These are phyloP conservation scores for Aleurites moluccanus DNA, from an alignment of 441 rosid genomes.

Conservation along the genomic window DNA sequence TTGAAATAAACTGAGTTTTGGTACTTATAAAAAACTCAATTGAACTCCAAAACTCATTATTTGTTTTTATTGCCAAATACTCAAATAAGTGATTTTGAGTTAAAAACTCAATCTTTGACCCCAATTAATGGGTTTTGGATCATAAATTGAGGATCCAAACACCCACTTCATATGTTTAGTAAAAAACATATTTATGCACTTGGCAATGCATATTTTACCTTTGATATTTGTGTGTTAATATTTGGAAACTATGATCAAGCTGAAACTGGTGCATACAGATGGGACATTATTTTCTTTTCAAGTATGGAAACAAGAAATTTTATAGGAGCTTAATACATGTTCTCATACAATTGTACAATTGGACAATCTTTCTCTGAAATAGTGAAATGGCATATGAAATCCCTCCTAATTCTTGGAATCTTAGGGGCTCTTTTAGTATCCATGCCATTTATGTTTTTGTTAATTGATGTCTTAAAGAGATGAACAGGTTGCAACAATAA, in stretches of 20 bases:
- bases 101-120: no score
- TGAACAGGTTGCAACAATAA: neutral
- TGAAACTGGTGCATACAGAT: neutral
- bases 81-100: no score
- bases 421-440: neutral
- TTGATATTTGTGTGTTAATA: neutral
- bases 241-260: neutral
- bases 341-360: neutral
- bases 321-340: neutral
- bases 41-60: no score
- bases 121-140: no score
- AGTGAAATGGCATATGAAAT: neutral
- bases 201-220: conserved; percentile 1
- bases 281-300: neutral
- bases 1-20: no score
- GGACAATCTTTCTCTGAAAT: neutral
- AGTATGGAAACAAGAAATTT: neutral
- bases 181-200: neutral
- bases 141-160: no score
- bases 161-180: conserved; percentile 4
- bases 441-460: neutral
- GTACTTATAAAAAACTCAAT: no score
- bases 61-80: no score
- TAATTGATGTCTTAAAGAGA: neutral
- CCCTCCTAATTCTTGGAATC: neutral